phyloP scores from a whole-genome alignment of 148 eudicot species.

The Silene conica region DNA sequence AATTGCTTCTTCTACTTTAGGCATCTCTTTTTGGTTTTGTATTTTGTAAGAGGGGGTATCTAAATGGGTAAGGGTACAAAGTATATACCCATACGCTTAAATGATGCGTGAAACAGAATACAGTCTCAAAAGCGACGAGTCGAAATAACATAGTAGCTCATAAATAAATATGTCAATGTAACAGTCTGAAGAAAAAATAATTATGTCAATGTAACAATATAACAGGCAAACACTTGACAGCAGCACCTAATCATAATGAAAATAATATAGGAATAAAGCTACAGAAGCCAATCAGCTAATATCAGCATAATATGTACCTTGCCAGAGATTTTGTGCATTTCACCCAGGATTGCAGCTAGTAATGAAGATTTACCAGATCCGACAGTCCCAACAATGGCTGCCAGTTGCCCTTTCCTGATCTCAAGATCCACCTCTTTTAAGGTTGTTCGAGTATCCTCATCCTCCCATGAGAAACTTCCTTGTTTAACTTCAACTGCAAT shows the following conservation, averaged over 20 bases:
- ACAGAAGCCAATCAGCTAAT: not conserved
- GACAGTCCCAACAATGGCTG: conserved; percentile 89
- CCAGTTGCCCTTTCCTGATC: conserved; percentile 68
- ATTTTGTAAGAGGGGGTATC: too few species aligned
- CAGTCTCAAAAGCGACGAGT: too few species aligned
- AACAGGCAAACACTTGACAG: not conserved
- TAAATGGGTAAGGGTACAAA: too few species aligned
- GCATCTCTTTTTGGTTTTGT: too few species aligned
- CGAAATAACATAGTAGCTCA: not conserved
- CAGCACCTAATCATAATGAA: not conserved
- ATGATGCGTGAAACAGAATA: too few species aligned
- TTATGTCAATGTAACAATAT: not conserved
- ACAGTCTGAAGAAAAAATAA: too few species aligned
- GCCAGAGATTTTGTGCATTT: conserved; percentile 85
- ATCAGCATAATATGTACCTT: conserved; percentile 39
- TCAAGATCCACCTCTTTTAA: conserved; percentile 54
- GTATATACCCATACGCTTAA: too few species aligned
- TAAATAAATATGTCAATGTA: not conserved
- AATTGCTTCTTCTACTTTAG: too few species aligned
- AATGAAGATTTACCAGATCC: conserved; percentile 93
- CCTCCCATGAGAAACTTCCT: conserved; percentile 85
- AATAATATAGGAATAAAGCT: not conserved
- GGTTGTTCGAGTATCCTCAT: conserved; percentile 44
- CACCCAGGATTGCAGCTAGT: conserved; percentile 74
- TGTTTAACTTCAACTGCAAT: conserved; percentile 64